Evolutionary conservation across 768 basidiomycete species (phyloP).

Genomic region (Dacryopinax spathularia): DNA sequence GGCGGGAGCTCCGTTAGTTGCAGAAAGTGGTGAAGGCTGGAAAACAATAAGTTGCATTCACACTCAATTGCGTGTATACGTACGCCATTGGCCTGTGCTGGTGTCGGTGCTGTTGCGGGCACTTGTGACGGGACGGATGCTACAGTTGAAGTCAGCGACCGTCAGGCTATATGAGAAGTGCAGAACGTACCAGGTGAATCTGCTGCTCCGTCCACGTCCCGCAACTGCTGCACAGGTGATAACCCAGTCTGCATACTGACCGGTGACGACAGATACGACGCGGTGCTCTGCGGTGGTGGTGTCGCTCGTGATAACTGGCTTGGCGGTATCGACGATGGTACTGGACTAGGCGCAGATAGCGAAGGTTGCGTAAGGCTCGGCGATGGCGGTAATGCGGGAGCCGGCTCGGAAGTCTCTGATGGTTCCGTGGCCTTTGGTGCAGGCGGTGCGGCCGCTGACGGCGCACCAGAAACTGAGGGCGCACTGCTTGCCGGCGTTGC

Average conservation of each 20-base stretch:
- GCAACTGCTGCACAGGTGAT: slow-evolving; percentile 1
- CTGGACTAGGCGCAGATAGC: slow-evolving; percentile 48
- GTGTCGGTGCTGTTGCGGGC: neutral
- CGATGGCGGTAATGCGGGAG: slow-evolving; percentile 43
- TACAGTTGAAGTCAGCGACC: neutral
- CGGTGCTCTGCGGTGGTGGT: slow-evolving; percentile 9
- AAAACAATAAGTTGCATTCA: neutral
- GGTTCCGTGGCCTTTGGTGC: slow-evolving; percentile 19
- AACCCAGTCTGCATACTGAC: neutral
- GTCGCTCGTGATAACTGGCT: slow-evolving; percentile 12
- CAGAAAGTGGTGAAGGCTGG: neutral
- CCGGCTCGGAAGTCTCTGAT: slow-evolving; percentile 26
- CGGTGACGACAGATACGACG: neutral
- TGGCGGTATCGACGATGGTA: slow-evolving; percentile 50
- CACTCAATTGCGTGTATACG: neutral
- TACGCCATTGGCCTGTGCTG: neutral
- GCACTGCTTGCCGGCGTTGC: slow-evolving; percentile 9
- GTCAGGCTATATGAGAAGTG: neutral
- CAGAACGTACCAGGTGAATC: neutral
- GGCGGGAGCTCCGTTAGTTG: neutral
- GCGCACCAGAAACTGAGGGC: slow-evolving; percentile 20
- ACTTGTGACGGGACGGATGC: slow-evolving; percentile 4
- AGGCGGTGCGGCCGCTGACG: slow-evolving; percentile 24
- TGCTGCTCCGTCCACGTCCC: neutral
- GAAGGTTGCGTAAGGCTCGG: slow-evolving; percentile 80